Base-by-base conservation (phyloP, 2,329 filamentous ascomycete species). In the Colletotrichum sp. region DNA sequence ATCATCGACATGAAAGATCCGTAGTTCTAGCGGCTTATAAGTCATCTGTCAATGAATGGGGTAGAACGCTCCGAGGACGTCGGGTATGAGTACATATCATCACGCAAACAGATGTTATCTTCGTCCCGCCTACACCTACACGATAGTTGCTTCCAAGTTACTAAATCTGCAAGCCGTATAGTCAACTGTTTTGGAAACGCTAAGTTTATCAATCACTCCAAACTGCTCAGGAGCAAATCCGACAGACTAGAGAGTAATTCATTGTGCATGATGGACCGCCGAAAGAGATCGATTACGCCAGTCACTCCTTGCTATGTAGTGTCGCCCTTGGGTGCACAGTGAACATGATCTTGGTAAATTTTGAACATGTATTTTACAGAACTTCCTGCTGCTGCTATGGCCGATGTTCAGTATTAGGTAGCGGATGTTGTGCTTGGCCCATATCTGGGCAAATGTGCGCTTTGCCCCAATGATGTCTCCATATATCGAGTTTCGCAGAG, bases 171-270 rank as follows among this genome's bases (percentile, higher is more conserved):
- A 44, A 3, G 5, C 39, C 5, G 9, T 10, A n/a, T 44, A 9
- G 5, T 10, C 9, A n/a, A 5, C 16, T 5, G 9, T 12, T n/a
- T 12, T 10, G 0, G 5, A 6, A n/a, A 44, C 1, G 18, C 5
- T 6, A 44, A 3, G 3, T n/a, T n/a, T n/a, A 2, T 6, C 39
- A n/a, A n/a, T 44, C 39, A 44, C 39, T 6, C 9, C 9, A 5
- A 44, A 0, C 9, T 44, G 1, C 8, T 10, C 9, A 5, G 39
- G 18, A n/a, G 8, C 8, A 44, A 44, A 44, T 18, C 9, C 1
- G 8, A 44, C 39, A n/a, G 18, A n/a, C 9, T 44, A 44, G 39
- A 44, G 8, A 18, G 5, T 44, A 5, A n/a, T 44, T 44, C 18
- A 10, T 44, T n/a, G 5, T 44, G 39, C 3, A 3, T 10, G 18